phyloP scores from a whole-genome alignment of 1,284 basidiomycete genomes.

The Apiotrichum gamsii region DNA sequence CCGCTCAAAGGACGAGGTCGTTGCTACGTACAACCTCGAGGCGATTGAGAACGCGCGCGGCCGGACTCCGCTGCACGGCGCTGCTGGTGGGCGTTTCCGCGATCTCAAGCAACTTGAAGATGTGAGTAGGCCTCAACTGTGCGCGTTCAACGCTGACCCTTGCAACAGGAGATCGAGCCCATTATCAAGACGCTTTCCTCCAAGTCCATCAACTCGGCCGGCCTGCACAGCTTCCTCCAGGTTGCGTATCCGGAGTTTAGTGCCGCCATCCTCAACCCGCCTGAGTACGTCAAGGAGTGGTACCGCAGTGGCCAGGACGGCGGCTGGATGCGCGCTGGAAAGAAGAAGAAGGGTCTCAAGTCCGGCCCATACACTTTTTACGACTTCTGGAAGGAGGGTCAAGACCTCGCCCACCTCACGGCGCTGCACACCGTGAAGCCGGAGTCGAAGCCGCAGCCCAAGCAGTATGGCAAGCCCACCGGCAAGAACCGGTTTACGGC shows the following conservation, averaged over 20 bases:
- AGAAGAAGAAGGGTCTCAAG: background rate
- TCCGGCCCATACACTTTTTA: constrained; percentile 2
- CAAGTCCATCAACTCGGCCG: too few species aligned
- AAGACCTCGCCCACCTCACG: constrained; percentile 15
- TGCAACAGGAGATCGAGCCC: constrained; percentile 5
- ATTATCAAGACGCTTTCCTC: too few species aligned
- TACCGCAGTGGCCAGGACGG: too few species aligned
- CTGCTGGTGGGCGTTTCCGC: background rate
- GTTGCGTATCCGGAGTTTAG: too few species aligned
- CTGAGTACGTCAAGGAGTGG: too few species aligned
- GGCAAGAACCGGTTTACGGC: too few species aligned
- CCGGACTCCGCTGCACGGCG: background rate
- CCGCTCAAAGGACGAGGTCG: constrained; percentile 56
- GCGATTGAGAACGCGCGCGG: constrained; percentile 23
- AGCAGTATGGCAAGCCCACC: too few species aligned
- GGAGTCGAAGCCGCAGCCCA: too few species aligned
- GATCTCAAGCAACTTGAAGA: background rate
- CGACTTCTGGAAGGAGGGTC: constrained; percentile 19
- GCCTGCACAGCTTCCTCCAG: too few species aligned
- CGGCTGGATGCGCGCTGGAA: background rate
- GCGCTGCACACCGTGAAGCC: background rate
- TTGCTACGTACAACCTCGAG: constrained; percentile 52
- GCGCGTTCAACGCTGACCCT: background rate
- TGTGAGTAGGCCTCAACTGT: background rate
- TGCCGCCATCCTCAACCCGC: too few species aligned